A percentile compares a stretch with the other conserved stretches of the same genome.
Evolutionary conservation across 1,284 basidiomycete species (phyloP).

Genomic region (Trichosporon coremiiforme): DNA sequence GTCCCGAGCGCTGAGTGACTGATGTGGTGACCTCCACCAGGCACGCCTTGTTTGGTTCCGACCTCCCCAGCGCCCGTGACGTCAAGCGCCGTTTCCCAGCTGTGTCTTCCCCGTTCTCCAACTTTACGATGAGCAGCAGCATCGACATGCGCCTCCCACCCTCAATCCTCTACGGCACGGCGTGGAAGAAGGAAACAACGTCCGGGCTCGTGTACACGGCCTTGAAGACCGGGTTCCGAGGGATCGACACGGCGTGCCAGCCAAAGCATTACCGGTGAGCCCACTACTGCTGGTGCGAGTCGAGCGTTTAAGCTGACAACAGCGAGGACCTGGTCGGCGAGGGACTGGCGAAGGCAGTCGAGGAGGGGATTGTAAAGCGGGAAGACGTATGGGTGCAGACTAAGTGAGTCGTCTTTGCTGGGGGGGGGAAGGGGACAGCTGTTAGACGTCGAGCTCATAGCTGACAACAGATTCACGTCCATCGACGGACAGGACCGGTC

Average conservation of each 20-base stretch:
- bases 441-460: not conserved
- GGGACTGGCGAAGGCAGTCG: constrained; percentile 63
- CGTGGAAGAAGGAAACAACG: constrained; percentile 75
- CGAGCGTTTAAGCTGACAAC: not conserved
- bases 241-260: constrained; percentile 80
- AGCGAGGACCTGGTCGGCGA: constrained; percentile 78
- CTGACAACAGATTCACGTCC: constrained; percentile 65
- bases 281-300: constrained; percentile 16
- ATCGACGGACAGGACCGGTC: constrained; percentile 68
- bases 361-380: constrained; percentile 63
- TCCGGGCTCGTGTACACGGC: constrained; percentile 68
- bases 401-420: constrained; percentile 61
- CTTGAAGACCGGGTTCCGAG: constrained; percentile 71
- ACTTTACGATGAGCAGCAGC: not conserved
- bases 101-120: not conserved
- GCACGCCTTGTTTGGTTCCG: constrained; percentile 18
- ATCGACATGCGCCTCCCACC: constrained; percentile 40
- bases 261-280: constrained; percentile 38
- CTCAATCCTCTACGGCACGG: constrained; percentile 69
- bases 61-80: not conserved
- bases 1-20: not conserved
- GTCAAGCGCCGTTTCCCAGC: not conserved
- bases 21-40: not conserved
- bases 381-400: constrained; percentile 72
- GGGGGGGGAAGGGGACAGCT: not conserved